A percentile compares a stretch with the other conserved stretches of the same genome.
Conservation (phyloP, 1,284 basidiomycete species). For the Ganoderma boninense region DNA sequence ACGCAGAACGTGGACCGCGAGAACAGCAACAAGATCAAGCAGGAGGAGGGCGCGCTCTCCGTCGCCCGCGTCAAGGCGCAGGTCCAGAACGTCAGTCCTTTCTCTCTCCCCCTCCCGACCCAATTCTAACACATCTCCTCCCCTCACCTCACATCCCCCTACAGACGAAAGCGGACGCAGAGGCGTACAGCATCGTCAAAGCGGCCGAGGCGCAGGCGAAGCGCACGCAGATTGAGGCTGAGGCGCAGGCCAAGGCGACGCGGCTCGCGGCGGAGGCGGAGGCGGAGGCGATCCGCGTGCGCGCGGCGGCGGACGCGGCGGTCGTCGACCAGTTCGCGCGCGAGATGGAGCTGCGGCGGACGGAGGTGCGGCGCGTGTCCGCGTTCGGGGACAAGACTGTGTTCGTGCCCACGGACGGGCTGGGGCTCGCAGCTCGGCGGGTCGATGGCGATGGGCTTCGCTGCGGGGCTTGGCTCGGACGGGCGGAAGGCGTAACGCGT, state of each 20-base stretch:
- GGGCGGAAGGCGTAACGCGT: constrained; percentile 8
- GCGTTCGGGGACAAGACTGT: constrained; percentile 77
- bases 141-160: neutral
- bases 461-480: constrained; percentile 65
- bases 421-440: constrained; percentile 64
- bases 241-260: constrained; percentile 77
- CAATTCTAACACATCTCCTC: neutral
- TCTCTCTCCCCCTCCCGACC: neutral
- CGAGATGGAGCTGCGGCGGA: constrained; percentile 74
- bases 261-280: constrained; percentile 77
- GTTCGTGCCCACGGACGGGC: constrained; percentile 71
- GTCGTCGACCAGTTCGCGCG: constrained; percentile 74
- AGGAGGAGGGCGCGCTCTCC: constrained; percentile 78
- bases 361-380: constrained; percentile 67
- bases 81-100: constrained; percentile 58
- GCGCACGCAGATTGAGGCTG: constrained; percentile 72
- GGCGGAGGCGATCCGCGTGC: constrained; percentile 70
- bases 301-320: constrained; percentile 66
- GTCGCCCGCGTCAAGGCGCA: constrained; percentile 81
- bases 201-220: constrained; percentile 80
- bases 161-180: constrained; percentile 74
- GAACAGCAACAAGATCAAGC: constrained; percentile 85
- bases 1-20: constrained; percentile 80
- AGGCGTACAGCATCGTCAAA: constrained; percentile 76
- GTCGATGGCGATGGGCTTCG: constrained; percentile 71